Percentiles rank a stretch among this genome's conserved stretches.
Evolutionary conservation across 202 grass and related monocot genomes (phyloP).

Genomic region (Bolboschoenoplectus hybrid): DNA sequence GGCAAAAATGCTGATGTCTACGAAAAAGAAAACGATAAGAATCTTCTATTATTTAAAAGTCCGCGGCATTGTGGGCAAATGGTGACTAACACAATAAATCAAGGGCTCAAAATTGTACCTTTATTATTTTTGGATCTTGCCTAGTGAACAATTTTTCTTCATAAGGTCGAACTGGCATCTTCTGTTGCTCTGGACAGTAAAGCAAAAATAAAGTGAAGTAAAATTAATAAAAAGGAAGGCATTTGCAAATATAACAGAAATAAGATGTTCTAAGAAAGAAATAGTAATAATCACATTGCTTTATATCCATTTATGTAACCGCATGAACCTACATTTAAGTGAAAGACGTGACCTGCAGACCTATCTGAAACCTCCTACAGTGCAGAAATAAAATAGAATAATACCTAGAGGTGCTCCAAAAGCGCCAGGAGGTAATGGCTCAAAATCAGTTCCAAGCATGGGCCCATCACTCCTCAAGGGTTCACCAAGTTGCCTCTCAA

Average conservation of each 20-base stretch:
- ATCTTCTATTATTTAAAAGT: constrained; percentile 15
- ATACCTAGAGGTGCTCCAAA: constrained; percentile 89
- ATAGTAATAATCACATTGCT: constrained; percentile 23
- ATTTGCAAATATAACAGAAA: constrained; percentile 7
- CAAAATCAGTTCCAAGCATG: constrained; percentile 75
- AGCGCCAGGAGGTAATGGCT: constrained; percentile 87
- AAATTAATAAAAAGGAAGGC: constrained; percentile 41
- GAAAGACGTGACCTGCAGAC: constrained; percentile 6
- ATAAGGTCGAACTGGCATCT: constrained; percentile 52
- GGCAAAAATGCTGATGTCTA: constrained; percentile 77
- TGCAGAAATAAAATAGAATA: constrained; percentile 30
- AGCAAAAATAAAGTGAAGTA: constrained; percentile 36
- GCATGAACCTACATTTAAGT: constrained; percentile 19
- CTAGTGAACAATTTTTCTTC: constrained; percentile 62
- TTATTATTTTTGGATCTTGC: constrained; percentile 65
- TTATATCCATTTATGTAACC: neutral
- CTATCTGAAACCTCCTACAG: neutral
- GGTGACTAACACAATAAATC: neutral
- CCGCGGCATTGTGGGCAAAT: neutral
- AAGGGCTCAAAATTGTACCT: constrained; percentile 49
- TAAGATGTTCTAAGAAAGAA: constrained; percentile 17
- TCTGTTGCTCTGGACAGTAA: constrained; percentile 49
- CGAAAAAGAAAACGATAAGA: constrained; percentile 37
- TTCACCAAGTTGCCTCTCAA: constrained; percentile 71
- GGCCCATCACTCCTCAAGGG: constrained; percentile 81